Evolutionary conservation across 169 alveolate genomes (phyloP).

Genomic region (Theileria sp.): DNA sequence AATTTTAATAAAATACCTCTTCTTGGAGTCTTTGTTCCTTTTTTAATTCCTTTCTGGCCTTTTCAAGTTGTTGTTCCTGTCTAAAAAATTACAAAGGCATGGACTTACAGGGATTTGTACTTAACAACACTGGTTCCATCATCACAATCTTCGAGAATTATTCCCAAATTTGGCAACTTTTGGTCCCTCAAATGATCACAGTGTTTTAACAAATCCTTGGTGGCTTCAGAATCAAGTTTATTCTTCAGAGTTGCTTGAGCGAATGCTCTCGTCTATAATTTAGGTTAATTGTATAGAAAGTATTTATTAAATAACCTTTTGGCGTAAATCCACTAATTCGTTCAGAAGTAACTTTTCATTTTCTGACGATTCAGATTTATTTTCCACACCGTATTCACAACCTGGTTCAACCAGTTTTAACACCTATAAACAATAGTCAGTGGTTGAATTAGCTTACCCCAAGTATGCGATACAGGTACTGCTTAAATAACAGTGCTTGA

Average conservation of each 20-base stretch:
- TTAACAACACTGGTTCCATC: conserved; percentile 54
- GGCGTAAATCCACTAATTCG: conserved; percentile 43
- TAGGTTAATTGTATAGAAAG: neutral
- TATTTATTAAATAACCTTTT: conserved; percentile 25
- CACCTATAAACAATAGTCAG: conserved; percentile 17
- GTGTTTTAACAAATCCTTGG: conserved; percentile 35
- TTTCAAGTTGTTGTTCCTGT: conserved; percentile 49
- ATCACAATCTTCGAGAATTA: conserved; percentile 60
- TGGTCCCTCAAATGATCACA: conserved; percentile 61
- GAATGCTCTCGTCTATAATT: conserved; percentile 44
- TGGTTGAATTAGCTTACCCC: conserved; percentile 26
- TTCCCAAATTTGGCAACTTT: conserved; percentile 46
- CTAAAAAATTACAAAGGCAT: conserved; percentile 9
- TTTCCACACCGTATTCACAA: conserved; percentile 53
- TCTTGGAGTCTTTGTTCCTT: conserved; percentile 46
- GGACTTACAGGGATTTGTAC: conserved; percentile 55
- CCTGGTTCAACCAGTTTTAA: conserved; percentile 65
- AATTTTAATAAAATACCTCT: conserved; percentile 30
- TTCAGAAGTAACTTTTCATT: conserved; percentile 45
- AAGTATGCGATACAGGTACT: conserved; percentile 51
- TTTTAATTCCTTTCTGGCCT: conserved; percentile 34
- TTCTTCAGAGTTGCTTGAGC: conserved; percentile 50
- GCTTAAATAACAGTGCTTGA: conserved; percentile 49
- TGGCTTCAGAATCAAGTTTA: conserved; percentile 27
- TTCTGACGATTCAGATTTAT: conserved; percentile 17